Evolutionary conservation across 805 yeast species (phyloP).

Genomic region (Saccharomyces cerevisiae): DNA sequence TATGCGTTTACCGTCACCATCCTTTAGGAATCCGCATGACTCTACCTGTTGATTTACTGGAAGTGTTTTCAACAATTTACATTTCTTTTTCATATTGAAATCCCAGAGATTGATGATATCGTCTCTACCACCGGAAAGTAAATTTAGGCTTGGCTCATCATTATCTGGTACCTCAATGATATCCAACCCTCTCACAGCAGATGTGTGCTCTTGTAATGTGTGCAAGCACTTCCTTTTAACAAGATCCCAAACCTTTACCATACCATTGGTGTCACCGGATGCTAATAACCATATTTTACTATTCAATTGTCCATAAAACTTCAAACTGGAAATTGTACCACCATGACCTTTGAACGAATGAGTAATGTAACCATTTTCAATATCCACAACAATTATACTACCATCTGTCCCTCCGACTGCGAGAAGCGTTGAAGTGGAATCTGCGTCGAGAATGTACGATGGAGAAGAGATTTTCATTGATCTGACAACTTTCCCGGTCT

Average conservation of each 20-base stretch:
- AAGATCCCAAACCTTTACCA: slow-evolving; percentile 54
- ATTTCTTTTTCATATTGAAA: slow-evolving; percentile 45
- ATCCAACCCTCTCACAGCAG: slow-evolving; percentile 80
- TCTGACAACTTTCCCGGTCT: slow-evolving; percentile 35
- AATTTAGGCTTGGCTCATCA: slow-evolving; percentile 38
- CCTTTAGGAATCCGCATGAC: slow-evolving; percentile 49
- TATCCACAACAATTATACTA: slow-evolving; percentile 81
- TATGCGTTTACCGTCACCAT: slow-evolving; percentile 29
- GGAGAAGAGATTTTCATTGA: slow-evolving; percentile 66
- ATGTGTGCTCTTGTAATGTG: slow-evolving; percentile 62
- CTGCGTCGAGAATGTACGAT: slow-evolving; percentile 67
- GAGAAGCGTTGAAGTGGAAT: slow-evolving; percentile 72
- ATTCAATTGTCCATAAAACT: slow-evolving; percentile 66
- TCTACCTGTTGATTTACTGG: slow-evolving; percentile 71
- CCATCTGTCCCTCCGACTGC: slow-evolving; percentile 97
- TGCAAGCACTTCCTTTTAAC: slow-evolving; percentile 61
- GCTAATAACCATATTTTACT: slow-evolving; percentile 69
- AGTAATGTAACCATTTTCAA: slow-evolving; percentile 78
- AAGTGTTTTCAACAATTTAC: slow-evolving; percentile 54
- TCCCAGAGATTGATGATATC: slow-evolving; percentile 45
- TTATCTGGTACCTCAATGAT: slow-evolving; percentile 33
- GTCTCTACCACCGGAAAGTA: slow-evolving; percentile 87
- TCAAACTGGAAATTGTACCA: slow-evolving; percentile 68
- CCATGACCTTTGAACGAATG: slow-evolving; percentile 93
- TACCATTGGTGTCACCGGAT: slow-evolving; percentile 56